phyloP scores from a whole-genome alignment of 345 rosid genomes.

The Gossypium ekmanianum region DNA sequence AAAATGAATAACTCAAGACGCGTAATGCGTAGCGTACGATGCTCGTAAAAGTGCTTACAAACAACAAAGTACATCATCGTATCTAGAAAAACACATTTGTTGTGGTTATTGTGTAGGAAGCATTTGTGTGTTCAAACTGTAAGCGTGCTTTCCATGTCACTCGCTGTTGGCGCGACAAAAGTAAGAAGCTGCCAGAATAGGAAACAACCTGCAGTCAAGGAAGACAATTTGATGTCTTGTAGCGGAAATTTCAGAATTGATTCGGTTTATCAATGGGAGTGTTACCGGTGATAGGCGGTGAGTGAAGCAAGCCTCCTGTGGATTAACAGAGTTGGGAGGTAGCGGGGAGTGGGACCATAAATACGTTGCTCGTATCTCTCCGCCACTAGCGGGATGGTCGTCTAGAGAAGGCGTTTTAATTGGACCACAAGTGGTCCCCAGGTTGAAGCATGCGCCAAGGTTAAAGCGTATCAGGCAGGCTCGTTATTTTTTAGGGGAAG shows the following conservation, averaged over 20 bases:
- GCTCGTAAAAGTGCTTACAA: not conserved
- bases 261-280: not conserved
- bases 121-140: constrained; percentile 21
- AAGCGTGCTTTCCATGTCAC: constrained; percentile 64
- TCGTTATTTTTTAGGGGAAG: not conserved
- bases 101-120: not conserved
- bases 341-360: constrained; percentile 36
- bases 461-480: constrained; percentile 35
- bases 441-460: constrained; percentile 36
- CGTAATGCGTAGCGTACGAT: not conserved
- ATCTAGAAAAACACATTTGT: constrained; percentile 5
- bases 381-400: constrained; percentile 66
- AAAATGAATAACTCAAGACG: not conserved
- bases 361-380: constrained; percentile 37
- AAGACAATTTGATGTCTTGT: not conserved
- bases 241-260: not conserved
- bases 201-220: not conserved
- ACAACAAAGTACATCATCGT: constrained; percentile 5
- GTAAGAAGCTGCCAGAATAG: not conserved
- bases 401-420: not conserved
- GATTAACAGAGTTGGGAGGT: not conserved
- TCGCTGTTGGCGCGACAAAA: constrained; percentile 23
- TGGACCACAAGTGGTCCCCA: constrained; percentile 66
- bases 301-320: not conserved
- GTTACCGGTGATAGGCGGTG: constrained; percentile 22